Evolutionary conservation across 129 eudicot species (phyloP), one percentile per base, ranked within the genome.

Genomic region (Chrysanthemum makinoi): DNA sequence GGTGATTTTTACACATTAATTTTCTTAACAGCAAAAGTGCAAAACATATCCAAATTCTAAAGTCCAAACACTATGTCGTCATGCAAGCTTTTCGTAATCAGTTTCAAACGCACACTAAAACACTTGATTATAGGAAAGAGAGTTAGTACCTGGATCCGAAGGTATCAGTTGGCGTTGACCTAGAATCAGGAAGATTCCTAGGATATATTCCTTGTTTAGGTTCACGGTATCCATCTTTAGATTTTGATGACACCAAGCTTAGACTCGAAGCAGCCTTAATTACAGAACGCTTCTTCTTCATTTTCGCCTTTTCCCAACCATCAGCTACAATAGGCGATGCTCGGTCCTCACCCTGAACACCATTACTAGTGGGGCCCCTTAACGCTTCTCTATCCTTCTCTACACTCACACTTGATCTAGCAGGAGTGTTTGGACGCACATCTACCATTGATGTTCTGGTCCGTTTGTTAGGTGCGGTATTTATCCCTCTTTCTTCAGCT

Each of bases 291-390:
- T 86, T 91, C 74, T 86, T 91, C 87, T 88, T 91, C 92, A 88
- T 91, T 73, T 86, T 91, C 71, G 92, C 75, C 80, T 86, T 91
- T 78, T 91, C 97, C 97, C 97, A 91, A 78, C 97, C 91, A 65
- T 91, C 95, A 53, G 71, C 88, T 46, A 78, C 81, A 49, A 80
- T 57, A 26, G 91, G 73, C 33, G 76, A 50, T 44, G 82, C 30
- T 33, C 81, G 87, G 68, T 82, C 95, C 59, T 85, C 88, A 59
- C 81, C 75, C 35, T 79, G 91, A 69, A 55, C 73, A 19, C 70
- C 69, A 62, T 76, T 75, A 62, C 72, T 55, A 58, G 59, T 81
- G 46, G 88, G 72, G 47, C 73, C 70, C 75, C 89, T 86, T 68
- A 78, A 39, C 16, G 68, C 54, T 65, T 88, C 95, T 83, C 84